A percentile compares a stretch with the other conserved stretches of the same genome.
Evolutionary conservation across 2,329 filamentous ascomycete genomes (phyloP).

Genomic region (Aspergillus spinulosporus): DNA sequence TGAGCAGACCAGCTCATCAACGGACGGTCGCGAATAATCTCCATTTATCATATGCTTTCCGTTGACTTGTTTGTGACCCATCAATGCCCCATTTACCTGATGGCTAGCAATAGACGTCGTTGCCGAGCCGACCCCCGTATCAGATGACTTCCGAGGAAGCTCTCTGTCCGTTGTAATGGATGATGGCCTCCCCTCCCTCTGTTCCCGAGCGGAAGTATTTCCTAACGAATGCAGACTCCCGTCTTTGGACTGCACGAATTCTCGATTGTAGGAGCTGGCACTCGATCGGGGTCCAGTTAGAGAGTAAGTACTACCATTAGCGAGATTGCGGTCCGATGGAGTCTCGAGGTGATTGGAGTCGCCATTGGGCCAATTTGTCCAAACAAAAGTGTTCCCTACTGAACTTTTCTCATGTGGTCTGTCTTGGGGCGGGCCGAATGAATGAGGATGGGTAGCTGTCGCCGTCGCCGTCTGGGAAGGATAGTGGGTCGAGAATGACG

Average conservation of each 20-base stretch:
- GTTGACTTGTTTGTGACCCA: conserved; percentile 27
- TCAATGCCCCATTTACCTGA: conserved; percentile 30
- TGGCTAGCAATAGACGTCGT: conserved; percentile 27
- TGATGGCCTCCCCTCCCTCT: conserved; percentile 31
- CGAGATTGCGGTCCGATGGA: conserved; percentile 41
- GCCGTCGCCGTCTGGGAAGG: conserved; percentile 36
- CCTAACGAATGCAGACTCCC: conserved; percentile 52
- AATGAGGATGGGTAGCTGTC: conserved; percentile 37
- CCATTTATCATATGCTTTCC: conserved; percentile 37
- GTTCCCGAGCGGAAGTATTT: conserved; percentile 37
- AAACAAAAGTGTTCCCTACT: conserved; percentile 49
- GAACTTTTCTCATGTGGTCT: conserved; percentile 48
- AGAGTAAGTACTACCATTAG: conserved; percentile 60
- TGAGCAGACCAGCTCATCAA: conserved; percentile 32
- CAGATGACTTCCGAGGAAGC: conserved; percentile 28
- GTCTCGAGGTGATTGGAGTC: conserved; percentile 42
- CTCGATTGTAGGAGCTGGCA: conserved; percentile 45
- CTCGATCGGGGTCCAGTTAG: conserved; percentile 58
- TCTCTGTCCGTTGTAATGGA: conserved; percentile 31
- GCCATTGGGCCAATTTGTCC: conserved; percentile 48
- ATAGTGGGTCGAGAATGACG: conserved; percentile 40
- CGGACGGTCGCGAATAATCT: conserved; percentile 31
- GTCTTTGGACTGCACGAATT: conserved; percentile 42
- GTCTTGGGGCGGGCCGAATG: conserved; percentile 43
- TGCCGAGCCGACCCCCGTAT: conserved; percentile 30